phyloP scores from a whole-genome alignment of 495 filamentous ascomycete species.

The Penicillium samsonianum region DNA sequence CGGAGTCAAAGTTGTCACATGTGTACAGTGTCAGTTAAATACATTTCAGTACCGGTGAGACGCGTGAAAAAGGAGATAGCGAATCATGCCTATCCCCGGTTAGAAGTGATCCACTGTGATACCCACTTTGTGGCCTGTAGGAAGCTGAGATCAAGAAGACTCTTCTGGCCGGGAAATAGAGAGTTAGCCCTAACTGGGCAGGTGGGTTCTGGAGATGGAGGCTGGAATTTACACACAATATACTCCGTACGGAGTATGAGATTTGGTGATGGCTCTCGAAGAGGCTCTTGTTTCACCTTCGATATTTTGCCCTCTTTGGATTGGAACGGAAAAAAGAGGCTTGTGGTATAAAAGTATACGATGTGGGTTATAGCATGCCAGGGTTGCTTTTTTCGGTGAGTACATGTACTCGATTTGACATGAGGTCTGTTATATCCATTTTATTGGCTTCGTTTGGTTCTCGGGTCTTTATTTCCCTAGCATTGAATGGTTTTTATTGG shows the following conservation, averaged over 20 bases:
- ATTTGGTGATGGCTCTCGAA: not conserved
- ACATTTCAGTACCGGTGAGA: slow-evolving; percentile 24
- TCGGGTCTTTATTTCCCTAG: slow-evolving; percentile 2
- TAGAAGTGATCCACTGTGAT: slow-evolving; percentile 20
- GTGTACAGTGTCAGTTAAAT: slow-evolving; percentile 9
- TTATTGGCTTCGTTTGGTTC: not conserved
- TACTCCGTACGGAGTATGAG: no score
- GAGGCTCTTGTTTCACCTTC: not conserved
- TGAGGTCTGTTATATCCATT: not conserved
- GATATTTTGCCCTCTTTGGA: not conserved
- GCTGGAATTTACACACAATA: slow-evolving; percentile 13
- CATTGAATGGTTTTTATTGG: slow-evolving; percentile 6
- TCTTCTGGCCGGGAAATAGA: slow-evolving; percentile 7
- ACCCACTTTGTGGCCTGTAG: slow-evolving; percentile 11
- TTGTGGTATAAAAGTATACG: slow-evolving; percentile 1
- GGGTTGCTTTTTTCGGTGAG: not conserved
- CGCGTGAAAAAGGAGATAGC: slow-evolving; percentile 3
- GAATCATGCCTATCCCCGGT: slow-evolving; percentile 20
- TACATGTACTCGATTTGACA: not conserved
- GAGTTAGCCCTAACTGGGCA: slow-evolving; percentile 10
- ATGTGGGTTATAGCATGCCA: not conserved
- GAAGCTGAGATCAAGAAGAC: slow-evolving; percentile 28
- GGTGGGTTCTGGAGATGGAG: slow-evolving; percentile 24
- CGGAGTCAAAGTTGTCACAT: slow-evolving; percentile 6
- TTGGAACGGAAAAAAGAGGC: not conserved